A percentile compares a stretch with the other conserved stretches of the same genome.
These are phyloP conservation scores for Dactylellina drechsleri DNA, from an alignment of 2,329 filamentous ascomycete species.

Conservation along the genomic window DNA sequence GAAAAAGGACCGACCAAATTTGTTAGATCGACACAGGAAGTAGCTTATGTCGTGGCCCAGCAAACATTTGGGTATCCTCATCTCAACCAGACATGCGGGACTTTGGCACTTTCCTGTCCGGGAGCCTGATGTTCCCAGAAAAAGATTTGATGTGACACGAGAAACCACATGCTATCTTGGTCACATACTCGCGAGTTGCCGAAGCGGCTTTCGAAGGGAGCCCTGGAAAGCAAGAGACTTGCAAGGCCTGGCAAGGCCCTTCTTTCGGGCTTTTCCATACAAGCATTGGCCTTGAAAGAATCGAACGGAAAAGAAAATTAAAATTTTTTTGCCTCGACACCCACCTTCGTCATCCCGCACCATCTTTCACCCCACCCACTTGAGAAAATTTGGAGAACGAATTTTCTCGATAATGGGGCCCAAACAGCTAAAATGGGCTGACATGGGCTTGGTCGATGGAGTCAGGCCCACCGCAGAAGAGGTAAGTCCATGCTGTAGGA, in stretches of 20 bases:
- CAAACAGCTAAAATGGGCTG: slow-evolving; percentile 14
- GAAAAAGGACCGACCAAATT: slow-evolving; percentile 15
- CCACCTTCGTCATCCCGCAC: slow-evolving; percentile 49
- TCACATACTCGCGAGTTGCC: slow-evolving; percentile 46
- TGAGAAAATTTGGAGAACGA: slow-evolving; percentile 23
- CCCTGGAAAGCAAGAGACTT: slow-evolving; percentile 27
- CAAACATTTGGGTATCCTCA: slow-evolving; percentile 35
- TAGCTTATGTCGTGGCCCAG: slow-evolving; percentile 52
- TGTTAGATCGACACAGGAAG: slow-evolving; percentile 52
- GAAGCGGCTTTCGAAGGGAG: slow-evolving; percentile 32
- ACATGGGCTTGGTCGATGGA: slow-evolving; percentile 17
- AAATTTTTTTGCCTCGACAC: slow-evolving; percentile 37
- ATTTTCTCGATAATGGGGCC: slow-evolving; percentile 10
- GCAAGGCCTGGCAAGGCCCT: slow-evolving; percentile 6
- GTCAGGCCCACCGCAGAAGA: slow-evolving; percentile 50
- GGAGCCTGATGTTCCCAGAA: slow-evolving; percentile 49
- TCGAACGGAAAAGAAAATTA: neutral
- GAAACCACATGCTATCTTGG: slow-evolving; percentile 47
- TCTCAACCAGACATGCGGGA: slow-evolving; percentile 44
- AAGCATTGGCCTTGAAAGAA: slow-evolving; percentile 9
- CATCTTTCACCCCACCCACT: slow-evolving; percentile 2
- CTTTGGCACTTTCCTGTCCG: slow-evolving; percentile 52
- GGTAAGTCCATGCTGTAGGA: slow-evolving; percentile 48
- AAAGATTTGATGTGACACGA: slow-evolving; percentile 49
- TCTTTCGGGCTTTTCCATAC: slow-evolving; percentile 41